Evolutionary conservation across 2,329 filamentous ascomycete genomes (phyloP), one percentile per base, ranked within the genome.

Genomic region (Alternaria consortialis): DNA sequence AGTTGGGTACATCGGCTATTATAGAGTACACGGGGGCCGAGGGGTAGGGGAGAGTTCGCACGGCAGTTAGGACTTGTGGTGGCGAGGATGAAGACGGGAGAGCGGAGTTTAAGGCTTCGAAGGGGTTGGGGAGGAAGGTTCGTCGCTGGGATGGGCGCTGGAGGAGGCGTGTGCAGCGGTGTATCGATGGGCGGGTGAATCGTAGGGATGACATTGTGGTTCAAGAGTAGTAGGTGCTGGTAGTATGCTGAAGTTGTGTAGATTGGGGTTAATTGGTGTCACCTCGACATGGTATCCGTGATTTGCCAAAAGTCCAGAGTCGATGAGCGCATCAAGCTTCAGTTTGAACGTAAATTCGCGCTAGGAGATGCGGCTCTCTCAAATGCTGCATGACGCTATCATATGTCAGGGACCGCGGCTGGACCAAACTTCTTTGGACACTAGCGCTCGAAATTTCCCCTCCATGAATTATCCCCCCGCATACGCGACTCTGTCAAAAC

Each of bases 1-100:
- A 99, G 65, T 65, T 69, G 78, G 92, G 87, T 66, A 99, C 89
- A 79, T 97, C 93, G 80, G 93, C 89, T 78, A 99, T 94, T 56
- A 97, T 86, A 68, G 85, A 84, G 86, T 95, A 99, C 69, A 99
- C 88, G 1, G 87, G 83, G 5, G 80, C 73, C 32, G 88, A 83
- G 0, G 89, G 81, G 83, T 96, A 96, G 13, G 91, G 91, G 13
- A 98, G 89, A 4, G 85, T 90, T 63, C 93, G 91, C 20, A 85
- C 84, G 11, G 93, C 93, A 53, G 86, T 87, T 58, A 98, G 85
- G 66, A 83, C 87, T 74, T 94, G 91, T 6, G 77, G 78, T 50
- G 80, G n/a, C n/a, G 79, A 57, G 76, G 70, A 31, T 56, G 65
- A 13, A 54, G 60, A 63, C 40, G 59, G 80, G 68, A 78, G 46